These are phyloP conservation scores for Botryosphaeria dothidea DNA, from an alignment of 2,329 filamentous ascomycete species.

Conservation along the genomic window DNA sequence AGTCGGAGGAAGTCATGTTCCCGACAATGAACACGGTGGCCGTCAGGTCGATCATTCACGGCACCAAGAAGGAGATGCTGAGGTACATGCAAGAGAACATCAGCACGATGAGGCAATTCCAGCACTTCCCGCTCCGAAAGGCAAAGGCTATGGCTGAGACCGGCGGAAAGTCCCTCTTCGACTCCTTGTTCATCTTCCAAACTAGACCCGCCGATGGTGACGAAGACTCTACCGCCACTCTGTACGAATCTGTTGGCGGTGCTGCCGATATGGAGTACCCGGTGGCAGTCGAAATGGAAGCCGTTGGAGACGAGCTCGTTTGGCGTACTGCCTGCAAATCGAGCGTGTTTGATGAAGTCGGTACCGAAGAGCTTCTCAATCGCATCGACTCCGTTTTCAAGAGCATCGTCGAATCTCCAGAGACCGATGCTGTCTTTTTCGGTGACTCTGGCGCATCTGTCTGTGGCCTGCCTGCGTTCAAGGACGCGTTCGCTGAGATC, in stretches of 20 bases:
- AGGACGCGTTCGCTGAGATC: conserved; percentile 9
- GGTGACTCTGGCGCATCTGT: conserved; percentile 57
- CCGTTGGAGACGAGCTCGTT: conserved; percentile 53
- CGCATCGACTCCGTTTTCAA: conserved; percentile 61
- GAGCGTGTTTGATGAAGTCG: conserved; percentile 50
- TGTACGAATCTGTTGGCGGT: conserved; percentile 66
- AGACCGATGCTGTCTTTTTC: conserved; percentile 58
- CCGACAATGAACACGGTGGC: conserved; percentile 92
- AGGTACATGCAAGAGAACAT: conserved; percentile 72
- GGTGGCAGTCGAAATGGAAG: conserved; percentile 78
- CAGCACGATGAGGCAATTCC: conserved; percentile 65
- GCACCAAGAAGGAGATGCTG: conserved; percentile 64
- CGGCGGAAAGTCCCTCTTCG: conserved; percentile 54
- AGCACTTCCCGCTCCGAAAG: conserved; percentile 75
- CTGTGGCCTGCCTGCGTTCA: conserved; percentile 61
- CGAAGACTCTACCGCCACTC: conserved; percentile 20
- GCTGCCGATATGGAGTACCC: conserved; percentile 76
- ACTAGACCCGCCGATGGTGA: conserved; percentile 42
- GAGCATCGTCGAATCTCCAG: conserved; percentile 54
- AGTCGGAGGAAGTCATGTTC: conserved; percentile 69
- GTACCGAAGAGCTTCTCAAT: conserved; percentile 55
- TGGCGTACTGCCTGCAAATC: conserved; percentile 75
- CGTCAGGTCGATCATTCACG: conserved; percentile 71
- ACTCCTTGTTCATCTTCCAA: conserved; percentile 68
- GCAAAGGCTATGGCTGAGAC: conserved; percentile 57